Conservation (phyloP, 805 yeast species). For the Candida ovalis region DNA sequence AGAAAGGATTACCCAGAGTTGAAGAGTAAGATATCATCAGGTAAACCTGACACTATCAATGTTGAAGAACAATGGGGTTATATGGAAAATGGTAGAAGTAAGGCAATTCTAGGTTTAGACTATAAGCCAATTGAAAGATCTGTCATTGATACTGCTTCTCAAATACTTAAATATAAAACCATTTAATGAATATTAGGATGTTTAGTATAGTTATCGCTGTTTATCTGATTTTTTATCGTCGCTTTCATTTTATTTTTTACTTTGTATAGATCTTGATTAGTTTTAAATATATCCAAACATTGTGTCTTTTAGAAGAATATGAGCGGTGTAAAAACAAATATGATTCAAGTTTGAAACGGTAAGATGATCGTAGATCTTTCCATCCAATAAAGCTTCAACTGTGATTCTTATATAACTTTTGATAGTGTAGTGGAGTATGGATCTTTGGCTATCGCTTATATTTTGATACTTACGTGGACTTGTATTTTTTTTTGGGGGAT, state of each 20-base stretch:
- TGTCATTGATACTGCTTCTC: slow-evolving; percentile 35
- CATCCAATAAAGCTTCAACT: too few relatives aligned
- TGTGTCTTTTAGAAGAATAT: too few relatives aligned
- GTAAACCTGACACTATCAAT: slow-evolving; percentile 31
- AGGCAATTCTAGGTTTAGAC: slow-evolving; percentile 28
- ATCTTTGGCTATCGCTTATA: too few relatives aligned
- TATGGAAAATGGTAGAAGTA: slow-evolving; percentile 5
- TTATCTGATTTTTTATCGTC: neutral
- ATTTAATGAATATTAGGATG: neutral
- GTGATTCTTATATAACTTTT: too few relatives aligned
- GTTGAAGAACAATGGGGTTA: neutral
- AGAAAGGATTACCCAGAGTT: slow-evolving; percentile 37
- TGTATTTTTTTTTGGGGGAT: too few relatives aligned
- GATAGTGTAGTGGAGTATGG: too few relatives aligned
- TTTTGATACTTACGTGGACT: too few relatives aligned
- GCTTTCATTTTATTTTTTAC: neutral
- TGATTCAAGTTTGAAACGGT: too few relatives aligned
- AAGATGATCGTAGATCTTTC: too few relatives aligned
- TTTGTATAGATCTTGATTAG: too few relatives aligned
- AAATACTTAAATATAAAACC: neutral
- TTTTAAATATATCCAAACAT: too few relatives aligned
- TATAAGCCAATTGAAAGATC: slow-evolving; percentile 36
- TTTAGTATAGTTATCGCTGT: neutral
- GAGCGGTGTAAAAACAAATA: too few relatives aligned
- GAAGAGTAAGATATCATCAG: slow-evolving; percentile 41